Evolutionary conservation across 805 yeast genomes (phyloP), one percentile per base, ranked within the genome.

Genomic region (Debaryomyces maramus): DNA sequence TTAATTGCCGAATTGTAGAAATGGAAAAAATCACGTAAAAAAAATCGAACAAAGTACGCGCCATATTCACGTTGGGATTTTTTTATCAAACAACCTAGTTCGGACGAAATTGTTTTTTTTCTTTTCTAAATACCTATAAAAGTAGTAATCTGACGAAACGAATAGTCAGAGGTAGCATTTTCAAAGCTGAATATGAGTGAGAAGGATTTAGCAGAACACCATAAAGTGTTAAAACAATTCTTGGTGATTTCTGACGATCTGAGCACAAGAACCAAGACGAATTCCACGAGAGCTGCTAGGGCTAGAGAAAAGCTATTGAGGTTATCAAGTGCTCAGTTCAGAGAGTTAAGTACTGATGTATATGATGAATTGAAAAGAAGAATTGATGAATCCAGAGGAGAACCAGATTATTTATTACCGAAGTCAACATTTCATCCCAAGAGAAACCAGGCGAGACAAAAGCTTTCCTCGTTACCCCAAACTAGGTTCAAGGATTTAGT

Each of bases 371-470:
- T 93, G 44, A 80, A 80, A 53, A 78, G 99, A 55, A 75, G 99
- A 47, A 75, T 77, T 30, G 78, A 71, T 48, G 83, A 81, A 49
- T 71, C 76, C 27, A 67, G 76, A 37, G 71, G 75, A 21, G 78
- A 77, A 48, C 81, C 85, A 1, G 80, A 78, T 39, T 80, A 75
- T 53, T 70, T 91, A 38, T 70, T 81, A 28, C 90, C 96, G 5
- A 78, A 80, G 52, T 71, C 77, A 5, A 73, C 75, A 14, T 88
- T 88, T 65, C 99, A 93, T 61, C 90, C 95, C 31, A 90, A 89
- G 58, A 78, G 99, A 56, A 95, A 93, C 58, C 95, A 89, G 61
- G 98, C 99, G 2, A 77, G 99, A 52, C 87, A 87, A 61, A 91
- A 90, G 64, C 74, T 93, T 50, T 84, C 97, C 4, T 80, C 86